Evolutionary conservation across 805 yeast species (phyloP).

Genomic region (Teunomyces stri): DNA sequence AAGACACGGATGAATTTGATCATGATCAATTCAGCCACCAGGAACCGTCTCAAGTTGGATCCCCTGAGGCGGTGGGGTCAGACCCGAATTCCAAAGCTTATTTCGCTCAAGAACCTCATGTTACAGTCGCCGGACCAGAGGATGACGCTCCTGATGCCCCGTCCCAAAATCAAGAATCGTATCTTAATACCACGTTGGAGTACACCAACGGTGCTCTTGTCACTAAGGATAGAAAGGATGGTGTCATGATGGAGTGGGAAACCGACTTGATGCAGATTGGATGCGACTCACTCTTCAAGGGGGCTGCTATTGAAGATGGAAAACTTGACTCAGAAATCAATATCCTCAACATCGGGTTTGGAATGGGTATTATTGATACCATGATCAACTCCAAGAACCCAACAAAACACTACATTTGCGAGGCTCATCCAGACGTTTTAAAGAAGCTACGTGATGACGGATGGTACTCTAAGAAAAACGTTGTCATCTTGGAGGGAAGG

Average conservation of each 20-base stretch:
- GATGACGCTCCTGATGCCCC: constrained; percentile 40
- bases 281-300: constrained; percentile 65
- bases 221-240: constrained; percentile 74
- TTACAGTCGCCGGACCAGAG: neutral
- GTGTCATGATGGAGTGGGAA: constrained; percentile 99
- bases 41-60: neutral
- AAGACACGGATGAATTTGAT: constrained; percentile 29
- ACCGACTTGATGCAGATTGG: constrained; percentile 76
- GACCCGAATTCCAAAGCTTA: neutral
- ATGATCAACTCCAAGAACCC: constrained; percentile 56
- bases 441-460: constrained; percentile 66
- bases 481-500: constrained; percentile 77
- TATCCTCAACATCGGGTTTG: constrained; percentile 87
- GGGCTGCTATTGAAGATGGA: constrained; percentile 27
- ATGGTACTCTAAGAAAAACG: constrained; percentile 75
- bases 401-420: constrained; percentile 79
- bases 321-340: constrained; percentile 41
- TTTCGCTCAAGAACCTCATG: constrained; percentile 5
- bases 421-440: constrained; percentile 92
- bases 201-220: constrained; percentile 68
- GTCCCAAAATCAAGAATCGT: constrained; percentile 62
- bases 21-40: constrained; percentile 20
- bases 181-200: constrained; percentile 61
- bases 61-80: neutral
- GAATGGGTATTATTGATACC: constrained; percentile 92